Percentiles rank a stretch among this genome's conserved stretches.
These are phyloP conservation scores for barrel medic (Medicago truncatula) DNA, from an alignment of 306 rosid genomes.

Conservation along the genomic window DNA sequence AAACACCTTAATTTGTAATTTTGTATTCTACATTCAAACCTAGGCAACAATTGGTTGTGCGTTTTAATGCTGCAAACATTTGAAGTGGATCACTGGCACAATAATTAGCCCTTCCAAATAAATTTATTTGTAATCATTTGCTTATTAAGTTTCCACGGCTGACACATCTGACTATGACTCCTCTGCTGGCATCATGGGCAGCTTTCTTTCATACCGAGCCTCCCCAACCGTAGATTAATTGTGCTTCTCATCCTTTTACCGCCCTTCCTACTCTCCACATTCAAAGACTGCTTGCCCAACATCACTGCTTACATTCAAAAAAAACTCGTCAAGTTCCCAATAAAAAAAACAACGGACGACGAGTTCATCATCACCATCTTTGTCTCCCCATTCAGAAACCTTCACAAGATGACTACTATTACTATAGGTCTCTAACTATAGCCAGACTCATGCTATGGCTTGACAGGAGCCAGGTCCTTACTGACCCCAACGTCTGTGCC, in stretches of 20 bases:
- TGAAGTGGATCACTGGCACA: background rate
- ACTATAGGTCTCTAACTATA: background rate
- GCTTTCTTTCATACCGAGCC: background rate
- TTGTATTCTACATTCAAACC: background rate
- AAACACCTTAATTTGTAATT: background rate
- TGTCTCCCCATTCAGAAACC: background rate
- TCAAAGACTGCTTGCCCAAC: background rate
- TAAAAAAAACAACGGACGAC: background rate
- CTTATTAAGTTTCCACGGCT: background rate
- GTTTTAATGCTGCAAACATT: background rate
- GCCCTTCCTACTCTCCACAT: background rate
- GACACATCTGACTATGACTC: background rate
- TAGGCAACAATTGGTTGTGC: background rate
- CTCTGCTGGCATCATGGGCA: background rate
- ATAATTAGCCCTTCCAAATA: background rate
- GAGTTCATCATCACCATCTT: background rate
- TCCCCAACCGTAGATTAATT: background rate
- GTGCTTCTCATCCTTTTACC: background rate
- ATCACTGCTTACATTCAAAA: background rate
- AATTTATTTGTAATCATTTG: background rate
- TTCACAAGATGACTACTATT: background rate
- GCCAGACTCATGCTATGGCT: too few species aligned
- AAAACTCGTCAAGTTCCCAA: background rate
- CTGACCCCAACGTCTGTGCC: background rate
- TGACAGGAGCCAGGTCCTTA: background rate